Percentiles rank a stretch among this genome's conserved stretches.
Conservation (phyloP, 164 flowering plant genomes). For the Stephania japonica region DNA sequence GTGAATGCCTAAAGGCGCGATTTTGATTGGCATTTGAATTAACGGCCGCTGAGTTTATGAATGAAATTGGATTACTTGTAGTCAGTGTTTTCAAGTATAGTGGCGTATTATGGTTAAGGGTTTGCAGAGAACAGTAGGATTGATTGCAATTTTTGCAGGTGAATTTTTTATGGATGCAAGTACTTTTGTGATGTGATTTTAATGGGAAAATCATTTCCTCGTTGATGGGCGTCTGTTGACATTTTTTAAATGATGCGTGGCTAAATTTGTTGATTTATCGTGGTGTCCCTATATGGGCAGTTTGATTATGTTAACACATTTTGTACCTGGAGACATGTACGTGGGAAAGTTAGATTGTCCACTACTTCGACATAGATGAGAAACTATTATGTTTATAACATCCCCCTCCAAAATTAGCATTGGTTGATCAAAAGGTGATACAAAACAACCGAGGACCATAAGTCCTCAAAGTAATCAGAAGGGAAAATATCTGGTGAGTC, state of each 20-base stretch:
- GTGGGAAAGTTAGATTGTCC: not conserved
- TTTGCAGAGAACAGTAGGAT: not conserved
- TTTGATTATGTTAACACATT: not conserved
- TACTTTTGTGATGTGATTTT: too few relatives aligned
- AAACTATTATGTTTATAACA: too few relatives aligned
- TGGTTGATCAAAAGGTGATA: not conserved
- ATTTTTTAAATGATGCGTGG: too few relatives aligned
- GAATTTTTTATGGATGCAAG: not conserved
- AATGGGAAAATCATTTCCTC: too few relatives aligned
- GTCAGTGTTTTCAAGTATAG: too few relatives aligned
- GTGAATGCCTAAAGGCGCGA: not conserved
- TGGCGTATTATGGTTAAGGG: not conserved
- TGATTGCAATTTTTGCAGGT: too few relatives aligned
- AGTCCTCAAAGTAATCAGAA: too few relatives aligned
- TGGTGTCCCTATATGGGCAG: not conserved
- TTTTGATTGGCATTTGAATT: not conserved
- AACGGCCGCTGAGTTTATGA: not conserved
- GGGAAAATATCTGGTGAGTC: too few relatives aligned
- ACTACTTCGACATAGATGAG: not conserved
- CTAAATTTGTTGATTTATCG: not conserved
- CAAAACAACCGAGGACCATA: too few relatives aligned
- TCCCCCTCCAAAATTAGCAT: not conserved
- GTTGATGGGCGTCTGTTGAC: too few relatives aligned
- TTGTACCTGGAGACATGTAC: not conserved
- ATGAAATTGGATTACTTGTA: not conserved